Evolutionary conservation across 345 rosid species (phyloP), one percentile per base, ranked within the genome.

Genomic region (Eucalyptus tenuipes): DNA sequence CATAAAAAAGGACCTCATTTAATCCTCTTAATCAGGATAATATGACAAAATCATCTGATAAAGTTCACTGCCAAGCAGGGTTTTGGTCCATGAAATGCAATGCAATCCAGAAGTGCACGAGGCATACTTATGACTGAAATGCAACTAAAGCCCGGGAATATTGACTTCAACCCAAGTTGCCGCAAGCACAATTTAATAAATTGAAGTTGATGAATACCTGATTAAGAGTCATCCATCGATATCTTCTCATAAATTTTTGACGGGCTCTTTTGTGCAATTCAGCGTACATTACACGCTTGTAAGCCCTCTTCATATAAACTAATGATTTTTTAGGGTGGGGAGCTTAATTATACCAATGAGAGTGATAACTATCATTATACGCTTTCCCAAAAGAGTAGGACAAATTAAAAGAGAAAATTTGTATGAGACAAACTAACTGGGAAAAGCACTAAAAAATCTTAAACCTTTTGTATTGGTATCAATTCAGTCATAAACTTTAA

Each of bases 401-500:
- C 25, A 10, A 8, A 10, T 33, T 33, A n/a, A 68, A 8, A 33
- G 80, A 66, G 20, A 33, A 9, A 22, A 33, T 33, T 33, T 37
- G 25, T 10, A 18, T 10, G 81, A 18, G 81, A 27, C 45, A 71
- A 37, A 37, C 3, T 71, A 4, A 53, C 0, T 16, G 3, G 53
- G 22, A 50, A 17, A 17, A 50, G 22, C 17, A 50, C 4, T 1
- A 50, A 50, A 50, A 17, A 16, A 2, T 7, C 1, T 0, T 17
- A 17, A 50, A 50, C 0, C 1, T 50, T 50, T 50, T 50, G 1
- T 0, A 50, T 50, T 7, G 0, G 53, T 50, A 50, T 0, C 0
- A 15, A 50, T 50, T 50, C 0, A 16, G 8, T 7, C 0, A 1
- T 50, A 50, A 50, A 50, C n/a, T n/a, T n/a, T n/a, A n/a, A n/a